phyloP scores from a whole-genome alignment of 2,329 filamentous ascomycete species.

The Alternaria gansuensis region DNA sequence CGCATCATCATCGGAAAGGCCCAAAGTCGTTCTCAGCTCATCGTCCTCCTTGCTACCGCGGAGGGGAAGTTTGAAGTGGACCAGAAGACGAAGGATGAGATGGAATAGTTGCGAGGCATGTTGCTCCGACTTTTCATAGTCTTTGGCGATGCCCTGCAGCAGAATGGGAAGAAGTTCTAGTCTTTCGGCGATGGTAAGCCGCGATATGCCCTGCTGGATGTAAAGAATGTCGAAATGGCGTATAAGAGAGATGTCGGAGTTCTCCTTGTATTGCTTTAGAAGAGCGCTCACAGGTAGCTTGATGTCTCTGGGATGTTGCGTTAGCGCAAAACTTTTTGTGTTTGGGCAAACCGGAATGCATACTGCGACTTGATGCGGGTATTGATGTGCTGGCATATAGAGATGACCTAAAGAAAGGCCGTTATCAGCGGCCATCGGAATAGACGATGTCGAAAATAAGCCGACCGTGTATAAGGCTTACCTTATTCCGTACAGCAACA shows the following conservation, averaged over 20 bases:
- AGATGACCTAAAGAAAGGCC: slow-evolving; percentile 62
- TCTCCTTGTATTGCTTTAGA: slow-evolving; percentile 87
- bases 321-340: slow-evolving; percentile 21
- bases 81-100: slow-evolving; percentile 78
- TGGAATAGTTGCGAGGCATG: slow-evolving; percentile 78
- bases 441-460: background rate
- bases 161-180: slow-evolving; percentile 76
- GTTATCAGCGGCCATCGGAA: slow-evolving; percentile 45
- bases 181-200: slow-evolving; percentile 69
- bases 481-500: slow-evolving; percentile 80
- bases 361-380: slow-evolving; percentile 67
- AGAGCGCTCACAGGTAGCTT: slow-evolving; percentile 85
- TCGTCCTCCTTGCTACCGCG: slow-evolving; percentile 82
- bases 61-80: slow-evolving; percentile 74
- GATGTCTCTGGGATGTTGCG: slow-evolving; percentile 59
- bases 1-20: slow-evolving; percentile 75
- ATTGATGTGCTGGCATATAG: slow-evolving; percentile 76
- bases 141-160: slow-evolving; percentile 70
- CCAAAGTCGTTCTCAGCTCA: slow-evolving; percentile 70
- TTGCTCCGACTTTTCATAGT: slow-evolving; percentile 63
- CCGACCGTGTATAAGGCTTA: slow-evolving; percentile 40
- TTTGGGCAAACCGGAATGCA: slow-evolving; percentile 26
- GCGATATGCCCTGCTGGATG: slow-evolving; percentile 81
- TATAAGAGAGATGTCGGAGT: slow-evolving; percentile 72
- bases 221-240: slow-evolving; percentile 89